A percentile compares a stretch with the other conserved stretches of the same genome.
phyloP scores from a whole-genome alignment of 495 filamentous ascomycete genomes.

The Neurospora sp. region DNA sequence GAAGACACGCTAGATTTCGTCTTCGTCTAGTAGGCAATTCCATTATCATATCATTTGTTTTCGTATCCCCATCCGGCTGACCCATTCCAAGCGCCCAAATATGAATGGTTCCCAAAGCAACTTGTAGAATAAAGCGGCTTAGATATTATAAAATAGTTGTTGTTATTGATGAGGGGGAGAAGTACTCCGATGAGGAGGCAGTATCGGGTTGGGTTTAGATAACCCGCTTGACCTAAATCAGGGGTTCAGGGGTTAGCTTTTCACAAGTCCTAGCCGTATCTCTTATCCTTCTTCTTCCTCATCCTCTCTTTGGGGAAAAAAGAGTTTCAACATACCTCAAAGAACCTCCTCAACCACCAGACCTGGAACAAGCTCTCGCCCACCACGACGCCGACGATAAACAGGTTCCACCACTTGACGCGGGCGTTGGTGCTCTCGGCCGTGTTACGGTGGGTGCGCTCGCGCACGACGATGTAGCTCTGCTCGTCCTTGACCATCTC shows the following conservation, averaged over 20 bases:
- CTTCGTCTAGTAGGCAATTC: background rate
- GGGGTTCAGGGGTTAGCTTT: background rate
- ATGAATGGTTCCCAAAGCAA: conserved; percentile 1
- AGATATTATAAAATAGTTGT: background rate
- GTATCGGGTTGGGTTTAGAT: conserved; percentile 10
- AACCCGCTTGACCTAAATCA: conserved; percentile 25
- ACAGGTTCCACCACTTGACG: conserved; percentile 99
- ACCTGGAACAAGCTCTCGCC: conserved; percentile 96
- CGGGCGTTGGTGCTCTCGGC: conserved; percentile 95
- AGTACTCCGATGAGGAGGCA: background rate
- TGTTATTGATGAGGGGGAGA: background rate
- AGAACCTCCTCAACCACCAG: conserved; percentile 98
- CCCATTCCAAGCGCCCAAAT: conserved; percentile 9
- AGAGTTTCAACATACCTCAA: conserved; percentile 56
- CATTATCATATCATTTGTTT: conserved; percentile 7
- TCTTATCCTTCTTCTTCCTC: background rate
- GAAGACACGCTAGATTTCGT: background rate
- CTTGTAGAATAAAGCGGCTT: background rate
- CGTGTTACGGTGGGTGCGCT: conserved; percentile 93
- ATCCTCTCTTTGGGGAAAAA: background rate
- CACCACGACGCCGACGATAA: conserved; percentile 81
- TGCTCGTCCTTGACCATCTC: conserved; percentile 95
- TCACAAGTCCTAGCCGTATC: background rate
- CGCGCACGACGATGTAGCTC: conserved; percentile 89
- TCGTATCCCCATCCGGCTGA: background rate